Conservation (phyloP, 768 basidiomycete genomes). For the Tricholoma bakamatsutake region DNA sequence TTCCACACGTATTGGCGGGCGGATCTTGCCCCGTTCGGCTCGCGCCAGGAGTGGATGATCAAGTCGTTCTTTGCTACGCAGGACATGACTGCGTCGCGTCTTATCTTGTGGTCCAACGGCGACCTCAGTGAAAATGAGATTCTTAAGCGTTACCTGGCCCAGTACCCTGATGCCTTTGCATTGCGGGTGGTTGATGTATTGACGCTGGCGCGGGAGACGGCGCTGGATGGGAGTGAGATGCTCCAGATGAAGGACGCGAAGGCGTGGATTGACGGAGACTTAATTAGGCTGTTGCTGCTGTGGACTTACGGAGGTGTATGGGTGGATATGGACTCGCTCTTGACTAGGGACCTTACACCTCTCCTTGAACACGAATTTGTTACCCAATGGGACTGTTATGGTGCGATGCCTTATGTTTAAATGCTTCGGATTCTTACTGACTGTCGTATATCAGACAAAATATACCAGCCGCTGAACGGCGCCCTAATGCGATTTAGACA, state of each 20-base stretch:
- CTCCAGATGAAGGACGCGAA: constrained; percentile 61
- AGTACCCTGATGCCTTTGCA: constrained; percentile 68
- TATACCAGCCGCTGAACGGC: constrained; percentile 71
- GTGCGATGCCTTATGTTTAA: constrained; percentile 38
- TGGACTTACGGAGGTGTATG: constrained; percentile 93
- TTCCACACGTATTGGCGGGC: constrained; percentile 95
- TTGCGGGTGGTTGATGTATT: constrained; percentile 65
- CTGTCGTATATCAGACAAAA: constrained; percentile 27
- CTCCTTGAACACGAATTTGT: constrained; percentile 93
- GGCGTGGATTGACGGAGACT: constrained; percentile 94
- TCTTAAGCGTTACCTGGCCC: constrained; percentile 50
- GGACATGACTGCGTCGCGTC: constrained; percentile 49
- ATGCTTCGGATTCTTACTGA: not conserved
- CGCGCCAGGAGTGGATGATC: constrained; percentile 86
- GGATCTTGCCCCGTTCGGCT: constrained; percentile 77
- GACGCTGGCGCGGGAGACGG: constrained; percentile 67
- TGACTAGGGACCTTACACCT: constrained; percentile 83
- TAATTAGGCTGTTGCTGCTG: constrained; percentile 80
- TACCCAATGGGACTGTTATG: constrained; percentile 98
- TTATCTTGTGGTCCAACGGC: constrained; percentile 93
- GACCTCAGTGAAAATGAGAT: constrained; percentile 53
- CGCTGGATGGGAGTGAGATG: constrained; percentile 59
- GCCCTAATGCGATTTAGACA: constrained; percentile 90
- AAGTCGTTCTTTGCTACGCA: constrained; percentile 95
- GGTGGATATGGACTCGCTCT: constrained; percentile 95